These are phyloP conservation scores for Torrubiellomyces zombiae DNA, from an alignment of 2,329 filamentous ascomycete species.

Conservation along the genomic window DNA sequence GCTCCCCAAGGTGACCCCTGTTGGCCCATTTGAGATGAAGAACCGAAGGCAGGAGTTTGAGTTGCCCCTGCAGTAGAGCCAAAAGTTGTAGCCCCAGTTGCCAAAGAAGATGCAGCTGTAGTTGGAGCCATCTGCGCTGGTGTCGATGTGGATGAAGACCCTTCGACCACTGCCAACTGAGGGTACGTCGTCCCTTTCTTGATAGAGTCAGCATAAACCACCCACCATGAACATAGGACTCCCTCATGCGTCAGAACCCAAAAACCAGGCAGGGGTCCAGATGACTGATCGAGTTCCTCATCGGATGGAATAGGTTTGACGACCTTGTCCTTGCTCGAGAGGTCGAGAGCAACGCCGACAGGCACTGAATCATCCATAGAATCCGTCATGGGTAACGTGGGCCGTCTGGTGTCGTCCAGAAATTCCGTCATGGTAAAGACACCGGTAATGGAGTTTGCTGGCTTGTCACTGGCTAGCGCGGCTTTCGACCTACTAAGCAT, in stretches of 20 bases:
- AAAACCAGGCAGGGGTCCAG: conserved; percentile 65
- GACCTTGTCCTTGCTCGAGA: conserved; percentile 70
- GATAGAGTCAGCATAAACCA: conserved; percentile 79
- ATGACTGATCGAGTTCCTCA: conserved; percentile 61
- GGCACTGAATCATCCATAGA: conserved; percentile 50
- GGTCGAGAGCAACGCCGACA: conserved; percentile 65
- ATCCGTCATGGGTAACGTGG: conserved; percentile 55
- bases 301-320: conserved; percentile 61
- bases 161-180: conserved; percentile 40
- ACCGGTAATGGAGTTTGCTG: conserved; percentile 41
- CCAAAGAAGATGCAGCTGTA: conserved; percentile 16
- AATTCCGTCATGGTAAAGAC: conserved; percentile 61
- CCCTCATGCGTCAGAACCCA: conserved; percentile 83
- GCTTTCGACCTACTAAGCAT: conserved; percentile 58
- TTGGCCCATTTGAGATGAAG: conserved; percentile 30
- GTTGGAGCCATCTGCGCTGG: conserved; percentile 13
- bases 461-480: conserved; percentile 44
- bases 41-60: conserved; percentile 28
- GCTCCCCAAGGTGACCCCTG: conserved; percentile 35
- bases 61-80: conserved; percentile 18
- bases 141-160: conserved; percentile 12
- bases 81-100: conserved; percentile 19
- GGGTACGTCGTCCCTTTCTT: conserved; percentile 56
- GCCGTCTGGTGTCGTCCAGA: conserved; percentile 56
- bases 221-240: conserved; percentile 72